Base-by-base conservation (phyloP, 2,329 filamentous ascomycete genomes). In the Calonectria honghensis region DNA sequence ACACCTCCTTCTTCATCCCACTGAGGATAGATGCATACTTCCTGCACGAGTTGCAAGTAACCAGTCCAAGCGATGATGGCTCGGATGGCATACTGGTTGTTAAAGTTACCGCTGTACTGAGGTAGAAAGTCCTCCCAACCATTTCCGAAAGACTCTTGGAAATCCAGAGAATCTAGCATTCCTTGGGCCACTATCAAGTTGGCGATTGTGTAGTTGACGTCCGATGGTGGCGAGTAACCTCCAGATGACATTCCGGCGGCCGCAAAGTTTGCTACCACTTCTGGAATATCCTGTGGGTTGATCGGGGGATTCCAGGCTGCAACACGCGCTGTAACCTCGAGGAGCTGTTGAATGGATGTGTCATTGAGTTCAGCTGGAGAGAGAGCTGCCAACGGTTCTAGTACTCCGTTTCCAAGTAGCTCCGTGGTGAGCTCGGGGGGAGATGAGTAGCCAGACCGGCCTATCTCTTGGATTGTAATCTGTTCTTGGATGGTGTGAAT, bases 21-120 rank as follows among this genome's bases (percentile, higher is more conserved):
- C 18, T 27, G 11, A 9, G 54, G 54, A 27, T 61, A 61, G n/a
- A 61, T 20, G 11, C 11, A 16, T 9, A 61, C 54, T 0, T 37
- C n/a, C 18, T 61, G 54, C 6, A 61, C 54, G 4, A 61, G 32
- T 11, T 61, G 54, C 54, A 61, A 61, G 32, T 61, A 61, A 18
- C 54, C 54, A 1, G 32, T 61, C 11, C 24, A 27, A 18, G 54
- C 54, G n/a, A 61, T 61, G 18, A 27, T 18, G 32, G 5, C 9
- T 5, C 54, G 10, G n/a, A 27, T 39, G 3, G 16, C 31, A 24
- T 61, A 61, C 35, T 39, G 32, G 32, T 11, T 27, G 54, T 61
- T 20, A 4, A 61, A 61, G 54, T 61, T 61, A 4, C 54, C 54
- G n/a, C 9, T 13, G 54, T n/a, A 35, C n/a, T 61, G 32, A 11